phyloP scores from a whole-genome alignment of 2,329 filamentous ascomycete genomes.

The Monilinia aucupariae region DNA sequence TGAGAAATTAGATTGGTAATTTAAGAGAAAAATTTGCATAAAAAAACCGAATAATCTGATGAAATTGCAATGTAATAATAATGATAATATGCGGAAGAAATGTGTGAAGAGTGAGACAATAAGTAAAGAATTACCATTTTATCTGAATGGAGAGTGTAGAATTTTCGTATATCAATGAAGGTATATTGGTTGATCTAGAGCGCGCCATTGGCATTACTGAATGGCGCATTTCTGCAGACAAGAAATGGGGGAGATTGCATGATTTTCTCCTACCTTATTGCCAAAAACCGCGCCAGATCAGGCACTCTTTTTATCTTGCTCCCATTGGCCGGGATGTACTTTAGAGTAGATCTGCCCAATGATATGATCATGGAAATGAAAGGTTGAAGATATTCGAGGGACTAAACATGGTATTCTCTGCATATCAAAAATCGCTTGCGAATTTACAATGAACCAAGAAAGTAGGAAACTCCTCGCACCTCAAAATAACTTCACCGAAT shows the following conservation, averaged over 20 bases:
- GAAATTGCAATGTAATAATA: not conserved
- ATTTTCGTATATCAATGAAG: too few species aligned
- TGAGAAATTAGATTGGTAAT: too few species aligned
- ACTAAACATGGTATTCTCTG: conserved; percentile 13
- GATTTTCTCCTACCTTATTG: not conserved
- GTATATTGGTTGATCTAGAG: not conserved
- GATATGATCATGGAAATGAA: not conserved
- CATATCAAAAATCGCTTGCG: conserved; percentile 9
- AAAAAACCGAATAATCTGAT: not conserved
- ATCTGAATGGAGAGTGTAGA: not conserved
- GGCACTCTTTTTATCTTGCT: not conserved
- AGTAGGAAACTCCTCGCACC: conserved; percentile 17
- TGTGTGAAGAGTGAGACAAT: not conserved
- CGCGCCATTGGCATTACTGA: not conserved
- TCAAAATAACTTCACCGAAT: conserved; percentile 7
- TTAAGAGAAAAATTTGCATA: too few species aligned
- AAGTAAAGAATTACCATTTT: not conserved
- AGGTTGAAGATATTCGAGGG: not conserved
- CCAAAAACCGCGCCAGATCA: not conserved
- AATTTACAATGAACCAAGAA: conserved; percentile 13
- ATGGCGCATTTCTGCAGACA: not conserved
- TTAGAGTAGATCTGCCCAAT: not conserved
- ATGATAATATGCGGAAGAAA: too few species aligned
- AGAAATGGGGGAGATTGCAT: not conserved
- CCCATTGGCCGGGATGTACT: not conserved